phyloP scores from a whole-genome alignment of 306 rosid species.

The Potentilla sterilis region DNA sequence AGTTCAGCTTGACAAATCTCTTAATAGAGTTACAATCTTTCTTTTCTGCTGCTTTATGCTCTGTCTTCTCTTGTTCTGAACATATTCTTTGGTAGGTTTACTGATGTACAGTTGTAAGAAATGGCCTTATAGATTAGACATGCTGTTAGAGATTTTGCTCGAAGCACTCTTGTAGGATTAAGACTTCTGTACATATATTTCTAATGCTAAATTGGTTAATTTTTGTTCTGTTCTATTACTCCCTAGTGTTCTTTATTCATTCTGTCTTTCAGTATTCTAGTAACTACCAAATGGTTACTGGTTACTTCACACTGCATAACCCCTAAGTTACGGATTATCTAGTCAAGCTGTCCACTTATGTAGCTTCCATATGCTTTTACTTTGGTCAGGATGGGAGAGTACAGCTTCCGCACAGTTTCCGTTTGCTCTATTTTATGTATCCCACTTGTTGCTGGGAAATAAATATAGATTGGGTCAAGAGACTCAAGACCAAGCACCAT shows the following conservation, averaged over 20 bases:
- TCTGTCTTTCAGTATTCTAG: not conserved
- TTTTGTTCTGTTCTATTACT: not conserved
- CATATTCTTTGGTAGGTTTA: conserved; percentile 9
- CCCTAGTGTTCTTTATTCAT: not conserved
- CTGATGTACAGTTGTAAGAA: conserved; percentile 36
- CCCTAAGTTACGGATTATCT: too few species aligned
- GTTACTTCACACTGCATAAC: not conserved
- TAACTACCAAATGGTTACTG: not conserved
- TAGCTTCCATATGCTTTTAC: not conserved
- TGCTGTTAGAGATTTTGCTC: conserved; percentile 26
- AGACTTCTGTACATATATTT: conserved; percentile 12
- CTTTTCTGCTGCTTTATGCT: conserved; percentile 67
- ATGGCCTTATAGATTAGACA: conserved; percentile 11
- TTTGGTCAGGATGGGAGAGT: not conserved
- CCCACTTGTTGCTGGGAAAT: not conserved
- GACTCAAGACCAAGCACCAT: too few species aligned
- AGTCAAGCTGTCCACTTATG: not conserved
- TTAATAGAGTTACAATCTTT: conserved; percentile 68
- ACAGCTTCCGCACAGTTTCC: not conserved
- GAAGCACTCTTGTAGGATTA: conserved; percentile 1
- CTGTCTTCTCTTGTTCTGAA: conserved; percentile 85
- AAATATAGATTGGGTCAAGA: too few species aligned
- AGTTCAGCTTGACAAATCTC: conserved; percentile 70
- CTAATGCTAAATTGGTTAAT: not conserved
- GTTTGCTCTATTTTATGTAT: not conserved